Conservation (phyloP, 2,329 filamentous ascomycete species). For the Colletotrichum sansevieriae region DNA sequence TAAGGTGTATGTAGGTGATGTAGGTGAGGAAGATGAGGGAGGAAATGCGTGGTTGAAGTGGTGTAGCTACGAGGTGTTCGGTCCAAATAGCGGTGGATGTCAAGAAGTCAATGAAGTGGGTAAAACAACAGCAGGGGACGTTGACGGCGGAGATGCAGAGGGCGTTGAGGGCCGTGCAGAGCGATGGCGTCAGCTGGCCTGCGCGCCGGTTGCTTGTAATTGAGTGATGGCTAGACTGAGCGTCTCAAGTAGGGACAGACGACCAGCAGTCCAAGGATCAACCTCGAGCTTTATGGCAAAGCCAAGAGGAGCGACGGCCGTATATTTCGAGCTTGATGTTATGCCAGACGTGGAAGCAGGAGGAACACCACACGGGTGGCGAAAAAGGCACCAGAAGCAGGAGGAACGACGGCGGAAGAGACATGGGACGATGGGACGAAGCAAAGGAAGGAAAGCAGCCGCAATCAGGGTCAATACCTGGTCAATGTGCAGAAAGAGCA, state of each 20-base stretch:
- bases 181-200: constrained; percentile 35
- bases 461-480: constrained; percentile 27
- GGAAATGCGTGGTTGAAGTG: not conserved
- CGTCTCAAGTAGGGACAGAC: constrained; percentile 33
- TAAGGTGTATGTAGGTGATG: too few relatives aligned
- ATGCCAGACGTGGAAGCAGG: not conserved
- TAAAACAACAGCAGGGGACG: not conserved
- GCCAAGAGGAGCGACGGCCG: not conserved
- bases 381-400: not conserved
- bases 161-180: constrained; percentile 31
- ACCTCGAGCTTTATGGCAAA: constrained; percentile 30
- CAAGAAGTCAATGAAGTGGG: not conserved
- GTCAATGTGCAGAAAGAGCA: not conserved
- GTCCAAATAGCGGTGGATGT: constrained; percentile 12
- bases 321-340: not conserved
- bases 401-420: not conserved
- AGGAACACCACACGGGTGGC: not conserved
- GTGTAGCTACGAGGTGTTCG: constrained; percentile 1
- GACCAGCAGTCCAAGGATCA: constrained; percentile 36
- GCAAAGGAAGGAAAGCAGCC: constrained; percentile 6
- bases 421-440: constrained; percentile 22
- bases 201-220: constrained; percentile 26
- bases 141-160: not conserved
- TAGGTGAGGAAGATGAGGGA: not conserved
- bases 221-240: constrained; percentile 27